Conservation (phyloP, 2,329 filamentous ascomycete genomes). For the Torrubiellomyces zombiae region DNA sequence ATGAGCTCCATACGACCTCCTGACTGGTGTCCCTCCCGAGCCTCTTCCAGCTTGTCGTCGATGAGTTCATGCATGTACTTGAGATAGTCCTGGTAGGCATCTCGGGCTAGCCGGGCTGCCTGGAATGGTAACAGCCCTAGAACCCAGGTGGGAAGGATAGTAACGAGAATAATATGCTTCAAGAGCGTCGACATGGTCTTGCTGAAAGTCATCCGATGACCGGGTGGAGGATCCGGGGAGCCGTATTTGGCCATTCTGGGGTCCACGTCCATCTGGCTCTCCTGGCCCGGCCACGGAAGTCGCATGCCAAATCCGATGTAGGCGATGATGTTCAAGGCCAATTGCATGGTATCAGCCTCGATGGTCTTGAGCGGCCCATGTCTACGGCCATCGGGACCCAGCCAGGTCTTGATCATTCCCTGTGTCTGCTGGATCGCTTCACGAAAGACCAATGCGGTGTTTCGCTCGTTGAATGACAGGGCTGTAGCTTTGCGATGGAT, state of each 20-base stretch:
- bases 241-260: slow-evolving; percentile 31
- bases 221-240: slow-evolving; percentile 25
- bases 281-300: slow-evolving; percentile 46
- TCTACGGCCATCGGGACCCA: slow-evolving; percentile 13
- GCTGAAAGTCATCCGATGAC: slow-evolving; percentile 49
- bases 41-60: slow-evolving; percentile 35
- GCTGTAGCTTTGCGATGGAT: slow-evolving; percentile 56
- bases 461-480: slow-evolving; percentile 61
- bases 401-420: slow-evolving; percentile 43
- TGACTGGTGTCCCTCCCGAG: slow-evolving; percentile 16
- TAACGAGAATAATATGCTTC: slow-evolving; percentile 44
- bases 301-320: slow-evolving; percentile 55
- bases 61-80: slow-evolving; percentile 57
- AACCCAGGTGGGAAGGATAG: slow-evolving; percentile 42
- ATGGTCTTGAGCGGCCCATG: slow-evolving; percentile 33
- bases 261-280: slow-evolving; percentile 24
- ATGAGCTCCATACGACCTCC: slow-evolving; percentile 35
- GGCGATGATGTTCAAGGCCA: slow-evolving; percentile 39
- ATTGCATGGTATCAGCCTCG: slow-evolving; percentile 48
- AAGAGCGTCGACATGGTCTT: slow-evolving; percentile 44
- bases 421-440: slow-evolving; percentile 46
- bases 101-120: slow-evolving; percentile 30
- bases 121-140: slow-evolving; percentile 35
- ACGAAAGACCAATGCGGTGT: slow-evolving; percentile 48
- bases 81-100: slow-evolving; percentile 44